Evolutionary conservation across 148 eudicot species (phyloP).

Genomic region (Spergularia marina): DNA sequence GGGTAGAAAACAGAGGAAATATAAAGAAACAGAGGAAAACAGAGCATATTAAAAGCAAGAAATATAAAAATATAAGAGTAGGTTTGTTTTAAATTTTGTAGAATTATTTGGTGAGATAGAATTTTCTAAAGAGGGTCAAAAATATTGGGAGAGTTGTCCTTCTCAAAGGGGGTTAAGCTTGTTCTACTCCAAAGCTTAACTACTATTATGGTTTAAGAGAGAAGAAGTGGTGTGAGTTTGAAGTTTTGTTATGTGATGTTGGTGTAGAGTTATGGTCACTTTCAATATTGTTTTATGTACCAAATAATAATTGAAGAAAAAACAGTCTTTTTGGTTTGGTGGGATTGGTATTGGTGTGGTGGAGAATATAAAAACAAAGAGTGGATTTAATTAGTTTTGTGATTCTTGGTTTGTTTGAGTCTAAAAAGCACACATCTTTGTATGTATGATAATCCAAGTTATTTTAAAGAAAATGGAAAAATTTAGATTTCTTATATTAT

Average conservation of each 20-base stretch:
- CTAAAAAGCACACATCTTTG: neutral
- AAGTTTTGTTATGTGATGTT: constrained; percentile 17
- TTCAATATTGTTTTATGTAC: neutral
- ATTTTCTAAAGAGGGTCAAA: constrained; percentile 27
- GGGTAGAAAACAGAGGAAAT: constrained; percentile 25
- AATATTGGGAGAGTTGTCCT: constrained; percentile 36
- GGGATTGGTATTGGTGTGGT: neutral
- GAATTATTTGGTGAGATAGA: constrained; percentile 45
- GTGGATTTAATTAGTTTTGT: no score
- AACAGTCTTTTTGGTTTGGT: neutral
- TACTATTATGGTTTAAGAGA: constrained; percentile 10
- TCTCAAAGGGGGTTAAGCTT: constrained; percentile 25
- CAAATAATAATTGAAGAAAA: constrained; percentile 3
- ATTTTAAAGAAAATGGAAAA: no score
- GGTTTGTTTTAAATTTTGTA: neutral
- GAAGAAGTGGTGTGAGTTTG: constrained; percentile 14
- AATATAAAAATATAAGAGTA: neutral
- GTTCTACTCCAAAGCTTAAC: constrained; percentile 24
- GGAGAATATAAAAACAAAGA: neutral
- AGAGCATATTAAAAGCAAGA: constrained; percentile 11
- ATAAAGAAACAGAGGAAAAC: constrained; percentile 20
- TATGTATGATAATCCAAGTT: neutral
- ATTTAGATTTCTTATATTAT: no score
- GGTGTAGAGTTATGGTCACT: neutral
- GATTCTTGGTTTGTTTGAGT: no score